Evolutionary conservation across 805 yeast genomes (phyloP).

Genomic region (Hanseniaspora osmophila): DNA sequence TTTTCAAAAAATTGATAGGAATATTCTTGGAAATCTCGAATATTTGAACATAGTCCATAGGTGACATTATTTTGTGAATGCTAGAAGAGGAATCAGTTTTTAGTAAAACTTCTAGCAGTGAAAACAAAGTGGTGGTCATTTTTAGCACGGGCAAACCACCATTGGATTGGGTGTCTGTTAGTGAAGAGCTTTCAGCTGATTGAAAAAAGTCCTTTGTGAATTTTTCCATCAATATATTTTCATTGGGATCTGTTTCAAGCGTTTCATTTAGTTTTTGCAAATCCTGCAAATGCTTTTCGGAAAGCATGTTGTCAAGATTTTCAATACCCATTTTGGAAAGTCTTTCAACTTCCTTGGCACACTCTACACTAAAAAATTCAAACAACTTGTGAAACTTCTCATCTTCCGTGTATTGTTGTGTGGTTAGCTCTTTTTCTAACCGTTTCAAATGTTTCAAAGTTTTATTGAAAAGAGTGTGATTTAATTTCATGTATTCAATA

Average conservation of each 20-base stretch:
- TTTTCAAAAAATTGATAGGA: conserved; percentile 20
- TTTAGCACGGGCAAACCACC: background rate
- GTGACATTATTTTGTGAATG: conserved; percentile 7
- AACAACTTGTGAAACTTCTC: conserved; percentile 7
- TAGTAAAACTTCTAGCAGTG: background rate
- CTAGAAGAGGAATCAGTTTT: conserved; percentile 1
- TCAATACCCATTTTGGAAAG: conserved; percentile 9
- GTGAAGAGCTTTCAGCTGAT: background rate
- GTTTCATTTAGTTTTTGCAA: background rate
- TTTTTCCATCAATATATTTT: background rate
- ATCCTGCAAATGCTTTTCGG: background rate
- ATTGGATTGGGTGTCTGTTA: background rate
- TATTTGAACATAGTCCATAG: conserved; percentile 24
- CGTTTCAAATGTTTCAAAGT: conserved; percentile 11
- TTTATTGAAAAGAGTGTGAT: conserved; percentile 14
- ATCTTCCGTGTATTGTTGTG: conserved; percentile 2
- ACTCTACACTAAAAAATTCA: conserved; percentile 13
- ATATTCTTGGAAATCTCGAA: conserved; percentile 30
- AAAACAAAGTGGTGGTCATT: background rate
- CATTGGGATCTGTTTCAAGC: background rate
- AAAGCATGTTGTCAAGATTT: conserved; percentile 1
- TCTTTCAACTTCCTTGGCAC: conserved; percentile 14
- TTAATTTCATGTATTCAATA: conserved; percentile 13
- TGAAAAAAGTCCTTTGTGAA: background rate
- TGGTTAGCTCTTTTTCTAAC: conserved; percentile 5